These are phyloP conservation scores for Heliamphora exappendiculata DNA, from an alignment of 148 eudicot genomes.

Conservation along the genomic window DNA sequence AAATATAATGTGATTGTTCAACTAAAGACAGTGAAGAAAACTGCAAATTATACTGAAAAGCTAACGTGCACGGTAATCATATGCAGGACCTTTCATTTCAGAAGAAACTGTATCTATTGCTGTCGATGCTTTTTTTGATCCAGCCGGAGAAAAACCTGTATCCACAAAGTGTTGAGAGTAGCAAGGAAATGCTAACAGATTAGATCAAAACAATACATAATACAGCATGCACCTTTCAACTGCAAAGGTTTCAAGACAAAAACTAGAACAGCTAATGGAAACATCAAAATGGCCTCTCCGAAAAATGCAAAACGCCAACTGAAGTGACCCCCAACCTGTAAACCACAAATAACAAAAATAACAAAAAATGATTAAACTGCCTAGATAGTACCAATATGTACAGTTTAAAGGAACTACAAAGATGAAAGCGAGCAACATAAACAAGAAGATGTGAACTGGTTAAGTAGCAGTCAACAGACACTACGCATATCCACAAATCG, in stretches of 20 bases:
- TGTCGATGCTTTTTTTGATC: conserved; percentile 34
- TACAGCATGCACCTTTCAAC: conserved; percentile 57
- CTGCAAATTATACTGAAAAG: neutral
- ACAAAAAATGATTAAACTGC: neutral
- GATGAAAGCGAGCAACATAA: neutral
- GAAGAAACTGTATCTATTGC: conserved; percentile 32
- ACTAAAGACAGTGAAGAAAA: neutral
- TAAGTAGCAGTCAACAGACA: neutral
- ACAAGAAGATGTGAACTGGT: neutral
- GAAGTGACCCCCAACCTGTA: conserved; percentile 59
- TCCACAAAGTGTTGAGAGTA: conserved; percentile 16
- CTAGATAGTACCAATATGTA: neutral
- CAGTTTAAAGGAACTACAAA: neutral
- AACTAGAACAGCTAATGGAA: conserved; percentile 85
- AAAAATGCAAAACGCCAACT: conserved; percentile 84
- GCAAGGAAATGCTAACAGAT: conserved; percentile 9
- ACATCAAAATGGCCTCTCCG: conserved; percentile 73
- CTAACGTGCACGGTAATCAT: neutral
- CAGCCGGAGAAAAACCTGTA: conserved; percentile 63
- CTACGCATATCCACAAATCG: too few relatives aligned
- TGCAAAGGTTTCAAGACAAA: conserved; percentile 82
- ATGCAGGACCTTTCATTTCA: conserved; percentile 45
- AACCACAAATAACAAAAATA: neutral
- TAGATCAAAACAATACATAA: neutral
- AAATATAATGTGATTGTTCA: neutral